phyloP scores from a whole-genome alignment of 2,329 filamentous ascomycete species.

The Phaeosphaeriaceae sp. region DNA sequence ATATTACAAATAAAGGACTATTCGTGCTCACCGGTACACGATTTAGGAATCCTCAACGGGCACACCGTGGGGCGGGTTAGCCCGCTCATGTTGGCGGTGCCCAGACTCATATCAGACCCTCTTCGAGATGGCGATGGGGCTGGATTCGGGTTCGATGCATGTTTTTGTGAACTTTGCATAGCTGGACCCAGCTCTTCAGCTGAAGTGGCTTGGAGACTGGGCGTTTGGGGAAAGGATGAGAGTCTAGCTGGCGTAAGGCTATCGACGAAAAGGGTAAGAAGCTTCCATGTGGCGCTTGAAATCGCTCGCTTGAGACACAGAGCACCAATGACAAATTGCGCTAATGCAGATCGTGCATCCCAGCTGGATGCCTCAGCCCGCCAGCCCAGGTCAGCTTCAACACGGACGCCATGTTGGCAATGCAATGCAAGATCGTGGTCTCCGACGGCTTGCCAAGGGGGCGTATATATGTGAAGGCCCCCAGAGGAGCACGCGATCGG shows the following conservation, averaged over 20 bases:
- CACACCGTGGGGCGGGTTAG: background rate
- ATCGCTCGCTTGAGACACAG: background rate
- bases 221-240: background rate
- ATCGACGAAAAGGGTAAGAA: background rate
- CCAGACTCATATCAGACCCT: background rate
- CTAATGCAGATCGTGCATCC: constrained; percentile 2
- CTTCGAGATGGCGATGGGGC: background rate
- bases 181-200: constrained; percentile 2
- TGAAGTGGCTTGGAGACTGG: constrained; percentile 1
- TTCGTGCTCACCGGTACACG: background rate
- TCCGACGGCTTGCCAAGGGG: background rate
- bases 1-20: background rate
- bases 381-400: constrained; percentile 3
- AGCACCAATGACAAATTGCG: background rate
- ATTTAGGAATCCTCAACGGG: background rate
- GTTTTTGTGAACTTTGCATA: constrained; percentile 3
- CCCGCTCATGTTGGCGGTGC: background rate
- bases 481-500: constrained; percentile 10
- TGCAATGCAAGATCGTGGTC: constrained; percentile 3
- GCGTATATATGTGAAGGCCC: constrained; percentile 9
- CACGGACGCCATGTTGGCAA: constrained; percentile 11
- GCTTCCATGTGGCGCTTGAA: background rate
- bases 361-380: constrained; percentile 1
- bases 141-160: background rate
- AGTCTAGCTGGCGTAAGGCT: background rate